Percentiles rank a stretch among this genome's conserved stretches.
Evolutionary conservation across 345 rosid genomes (phyloP).

Genomic region (Brassica juncea): DNA sequence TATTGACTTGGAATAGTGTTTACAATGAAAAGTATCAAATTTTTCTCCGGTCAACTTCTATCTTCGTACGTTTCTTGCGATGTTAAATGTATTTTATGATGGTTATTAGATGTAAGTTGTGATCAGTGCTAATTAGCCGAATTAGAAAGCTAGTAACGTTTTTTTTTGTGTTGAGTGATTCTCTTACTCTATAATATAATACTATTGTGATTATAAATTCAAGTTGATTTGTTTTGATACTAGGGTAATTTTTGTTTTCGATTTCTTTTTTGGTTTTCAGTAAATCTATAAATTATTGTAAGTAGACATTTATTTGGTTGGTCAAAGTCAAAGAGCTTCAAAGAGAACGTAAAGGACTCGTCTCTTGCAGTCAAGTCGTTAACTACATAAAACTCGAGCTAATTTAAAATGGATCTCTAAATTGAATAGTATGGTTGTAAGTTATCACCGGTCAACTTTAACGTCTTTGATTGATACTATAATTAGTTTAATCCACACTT

Average conservation of each 20-base stretch:
- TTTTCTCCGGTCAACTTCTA: conserved; percentile 5
- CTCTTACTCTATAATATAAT: too few species aligned
- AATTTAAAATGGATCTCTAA: neutral
- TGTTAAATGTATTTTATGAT: too few species aligned
- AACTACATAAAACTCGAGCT: conserved; percentile 11
- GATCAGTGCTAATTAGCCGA: too few species aligned
- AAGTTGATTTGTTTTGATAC: too few species aligned
- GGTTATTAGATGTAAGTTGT: too few species aligned
- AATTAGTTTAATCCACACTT: conserved; percentile 17
- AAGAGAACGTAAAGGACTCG: neutral
- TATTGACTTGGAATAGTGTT: conserved; percentile 23
- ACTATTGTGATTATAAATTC: too few species aligned
- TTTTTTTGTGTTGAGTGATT: too few species aligned
- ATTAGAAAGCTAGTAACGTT: too few species aligned
- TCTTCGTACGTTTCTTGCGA: too few species aligned
- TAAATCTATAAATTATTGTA: too few species aligned
- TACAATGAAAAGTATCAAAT: conserved; percentile 5
- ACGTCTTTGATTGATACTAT: conserved; percentile 20
- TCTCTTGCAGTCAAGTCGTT: neutral
- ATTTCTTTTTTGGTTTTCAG: too few species aligned
- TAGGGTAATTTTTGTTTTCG: too few species aligned
- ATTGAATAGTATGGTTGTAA: conserved; percentile 10
- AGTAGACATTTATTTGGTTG: neutral
- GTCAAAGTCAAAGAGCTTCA: conserved; percentile 21
- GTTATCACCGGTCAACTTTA: conserved; percentile 21